A percentile compares a stretch with the other conserved stretches of the same genome.
phyloP scores from a whole-genome alignment of 1,284 basidiomycete genomes.

The Inonotus obliquus region DNA sequence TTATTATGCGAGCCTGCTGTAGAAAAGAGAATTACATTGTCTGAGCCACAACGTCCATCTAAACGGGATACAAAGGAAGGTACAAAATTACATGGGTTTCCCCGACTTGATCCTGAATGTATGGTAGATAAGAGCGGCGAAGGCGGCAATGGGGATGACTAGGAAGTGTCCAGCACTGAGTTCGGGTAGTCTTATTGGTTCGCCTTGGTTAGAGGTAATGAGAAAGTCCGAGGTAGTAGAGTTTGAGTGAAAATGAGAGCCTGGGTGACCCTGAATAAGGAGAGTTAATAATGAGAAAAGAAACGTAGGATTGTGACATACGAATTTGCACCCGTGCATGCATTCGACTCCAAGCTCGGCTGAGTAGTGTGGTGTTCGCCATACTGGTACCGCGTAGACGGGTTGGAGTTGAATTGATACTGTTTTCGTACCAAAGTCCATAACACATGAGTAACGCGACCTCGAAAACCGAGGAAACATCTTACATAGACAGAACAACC shows the following conservation, averaged over 20 bases:
- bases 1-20: too few species aligned
- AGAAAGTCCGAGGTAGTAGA: background rate
- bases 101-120: background rate
- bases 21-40: background rate
- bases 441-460: background rate
- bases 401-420: background rate
- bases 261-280: background rate
- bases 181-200: constrained; percentile 2
- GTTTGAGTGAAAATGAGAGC: background rate
- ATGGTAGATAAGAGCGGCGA: constrained; percentile 12
- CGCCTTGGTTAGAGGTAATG: background rate
- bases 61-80: background rate
- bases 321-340: constrained; percentile 4
- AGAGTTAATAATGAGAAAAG: background rate
- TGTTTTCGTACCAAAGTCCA: background rate
- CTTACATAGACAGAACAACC: background rate
- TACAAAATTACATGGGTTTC: background rate
- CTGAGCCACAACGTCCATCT: background rate
- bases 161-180: constrained; percentile 12
- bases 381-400: constrained; percentile 5
- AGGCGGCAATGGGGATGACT: constrained; percentile 13
- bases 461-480: background rate
- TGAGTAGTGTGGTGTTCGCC: constrained; percentile 9
- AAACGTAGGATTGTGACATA: background rate
- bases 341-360: constrained; percentile 4